A percentile compares a stretch with the other conserved stretches of the same genome.
phyloP scores from a whole-genome alignment of 345 rosid species.

The Cardiospermum halicacabum region DNA sequence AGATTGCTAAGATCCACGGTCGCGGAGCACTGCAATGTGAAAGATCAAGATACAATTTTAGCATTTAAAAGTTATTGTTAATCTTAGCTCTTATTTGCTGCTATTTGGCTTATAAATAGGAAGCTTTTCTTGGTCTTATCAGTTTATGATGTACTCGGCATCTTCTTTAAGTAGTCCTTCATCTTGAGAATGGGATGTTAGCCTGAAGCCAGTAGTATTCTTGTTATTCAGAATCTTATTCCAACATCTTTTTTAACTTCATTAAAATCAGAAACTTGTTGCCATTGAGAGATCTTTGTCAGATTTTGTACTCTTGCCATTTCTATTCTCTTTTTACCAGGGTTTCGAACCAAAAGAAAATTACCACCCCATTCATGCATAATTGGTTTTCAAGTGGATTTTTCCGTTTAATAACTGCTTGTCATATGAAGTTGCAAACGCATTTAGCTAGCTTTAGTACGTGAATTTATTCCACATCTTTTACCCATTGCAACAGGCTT shows the following conservation, averaged over 20 bases:
- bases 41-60: not conserved
- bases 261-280: not conserved
- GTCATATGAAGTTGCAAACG: not conserved
- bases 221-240: not conserved
- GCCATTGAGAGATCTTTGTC: not conserved
- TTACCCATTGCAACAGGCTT: too few species aligned
- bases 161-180: not conserved
- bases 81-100: not conserved
- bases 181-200: not conserved
- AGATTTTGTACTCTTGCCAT: not conserved
- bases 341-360: too few species aligned
- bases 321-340: too few species aligned
- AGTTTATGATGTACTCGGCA: not conserved
- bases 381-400: not conserved
- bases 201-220: not conserved
- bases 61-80: not conserved
- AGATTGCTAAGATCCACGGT: not conserved
- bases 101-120: conserved; percentile 11
- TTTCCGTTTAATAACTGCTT: not conserved
- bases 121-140: conserved; percentile 5
- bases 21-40: not conserved
- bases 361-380: too few species aligned
- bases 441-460: too few species aligned
- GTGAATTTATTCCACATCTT: too few species aligned
- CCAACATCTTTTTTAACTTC: not conserved